Evolutionary conservation across 768 basidiomycete species (phyloP).

Genomic region (Phlegmacium glaucopus): DNA sequence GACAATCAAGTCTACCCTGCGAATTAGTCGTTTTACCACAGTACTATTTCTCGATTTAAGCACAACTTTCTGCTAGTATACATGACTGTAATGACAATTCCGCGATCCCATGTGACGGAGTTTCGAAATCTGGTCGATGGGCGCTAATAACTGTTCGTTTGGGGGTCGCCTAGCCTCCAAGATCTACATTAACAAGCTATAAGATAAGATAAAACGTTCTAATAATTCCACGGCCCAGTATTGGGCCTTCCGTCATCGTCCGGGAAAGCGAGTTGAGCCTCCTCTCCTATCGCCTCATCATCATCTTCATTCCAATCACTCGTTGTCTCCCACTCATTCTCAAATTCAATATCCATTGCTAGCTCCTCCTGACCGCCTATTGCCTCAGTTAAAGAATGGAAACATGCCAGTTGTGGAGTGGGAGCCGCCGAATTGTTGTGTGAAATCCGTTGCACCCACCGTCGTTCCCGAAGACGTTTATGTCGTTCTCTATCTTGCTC

Average conservation of each 20-base stretch:
- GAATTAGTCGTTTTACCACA: no score
- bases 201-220: background rate
- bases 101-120: no score
- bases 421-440: slow-evolving; percentile 35
- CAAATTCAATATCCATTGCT: slow-evolving; percentile 74
- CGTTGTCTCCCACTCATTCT: slow-evolving; percentile 87
- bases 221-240: background rate
- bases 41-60: no score
- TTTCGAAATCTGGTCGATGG: no score
- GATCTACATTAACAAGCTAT: no score
- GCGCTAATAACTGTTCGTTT: no score
- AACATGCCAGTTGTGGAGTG: slow-evolving; percentile 50
- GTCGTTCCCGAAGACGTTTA: slow-evolving; percentile 84
- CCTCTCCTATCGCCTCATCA: slow-evolving; percentile 69
- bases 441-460: slow-evolving; percentile 84
- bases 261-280: slow-evolving; percentile 69
- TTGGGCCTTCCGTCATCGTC: slow-evolving; percentile 22
- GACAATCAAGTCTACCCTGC: no score
- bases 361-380: slow-evolving; percentile 56
- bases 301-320: slow-evolving; percentile 93
- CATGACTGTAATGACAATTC: no score
- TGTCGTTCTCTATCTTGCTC: slow-evolving; percentile 93
- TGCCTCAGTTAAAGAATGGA: slow-evolving; percentile 53
- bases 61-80: no score
- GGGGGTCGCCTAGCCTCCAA: no score